Evolutionary conservation across 2,329 filamentous ascomycete species (phyloP), one percentile per base, ranked within the genome.

Genomic region (Neonectria faginata): DNA sequence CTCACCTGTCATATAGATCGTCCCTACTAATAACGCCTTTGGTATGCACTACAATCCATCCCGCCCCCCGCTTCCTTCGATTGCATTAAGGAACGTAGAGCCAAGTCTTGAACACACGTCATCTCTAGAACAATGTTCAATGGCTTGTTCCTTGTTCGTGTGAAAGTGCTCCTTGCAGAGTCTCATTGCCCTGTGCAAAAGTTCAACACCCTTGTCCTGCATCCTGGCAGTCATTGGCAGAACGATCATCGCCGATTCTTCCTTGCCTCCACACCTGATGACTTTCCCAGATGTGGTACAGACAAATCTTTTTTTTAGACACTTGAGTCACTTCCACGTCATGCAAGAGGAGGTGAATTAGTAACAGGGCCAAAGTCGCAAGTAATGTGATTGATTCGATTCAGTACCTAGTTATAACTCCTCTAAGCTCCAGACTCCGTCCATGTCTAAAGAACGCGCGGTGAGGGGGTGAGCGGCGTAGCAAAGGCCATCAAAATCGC

Each of bases 381-480:
- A 45, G 39, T 67, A 50, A 61, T 66, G 42, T 60, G 59, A 62
- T 44, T 57, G 31, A 58, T 52, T 57, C 60, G 31, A 55, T 51
- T 56, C 31, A 67, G 53, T 64, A 71, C 58, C 39, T 36, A 64
- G 51, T 51, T 33, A 57, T 16, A 42, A 64, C 60, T 64, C 60
- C 67, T n/a, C 31, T 18, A 52, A 62, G 70, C 68, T 62, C 68
- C 70, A 41, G 22, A 33, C 20, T 36, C 41, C 41, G 20, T 65
- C 51, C 53, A 62, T 52, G 25, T 53, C 64, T 11, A 58, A 56
- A 58, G 52, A 55, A 39, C 25, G 39, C 54, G 50, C 42, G 48
- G 44, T 61, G 53, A 61, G 52, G 57, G 22, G 60, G 56, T 57
- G 33, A 20, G 33, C 16, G 65, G 57, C 45, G 52, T 45, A 39